Conservation (phyloP, 768 basidiomycete genomes). For the Suillus paluster region DNA sequence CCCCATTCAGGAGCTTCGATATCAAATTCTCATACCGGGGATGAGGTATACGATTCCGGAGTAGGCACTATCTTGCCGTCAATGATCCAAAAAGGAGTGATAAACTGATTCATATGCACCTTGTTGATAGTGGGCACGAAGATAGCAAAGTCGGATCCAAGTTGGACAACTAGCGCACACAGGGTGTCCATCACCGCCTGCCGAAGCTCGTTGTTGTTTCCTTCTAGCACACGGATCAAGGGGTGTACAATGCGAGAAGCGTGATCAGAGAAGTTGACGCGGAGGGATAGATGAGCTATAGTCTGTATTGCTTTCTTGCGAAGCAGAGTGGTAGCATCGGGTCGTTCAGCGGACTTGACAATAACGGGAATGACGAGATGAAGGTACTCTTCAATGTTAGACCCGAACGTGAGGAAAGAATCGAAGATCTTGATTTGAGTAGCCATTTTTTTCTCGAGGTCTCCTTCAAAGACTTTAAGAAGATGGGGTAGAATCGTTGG, state of each 20-base stretch:
- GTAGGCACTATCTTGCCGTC: constrained; percentile 57
- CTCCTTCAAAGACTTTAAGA: constrained; percentile 91
- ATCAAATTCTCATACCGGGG: constrained; percentile 88
- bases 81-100: constrained; percentile 3
- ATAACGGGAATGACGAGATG: constrained; percentile 97
- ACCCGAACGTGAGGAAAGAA: constrained; percentile 92
- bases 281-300: constrained; percentile 85
- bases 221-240: constrained; percentile 82
- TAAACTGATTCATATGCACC: constrained; percentile 43
- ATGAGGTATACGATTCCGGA: constrained; percentile 79
- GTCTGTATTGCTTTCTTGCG: constrained; percentile 91
- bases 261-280: constrained; percentile 98
- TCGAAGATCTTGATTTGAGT: constrained; percentile 93
- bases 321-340: constrained; percentile 71
- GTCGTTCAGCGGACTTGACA: constrained; percentile 85
- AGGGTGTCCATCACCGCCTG: constrained; percentile 91
- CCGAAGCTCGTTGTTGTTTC: constrained; percentile 76
- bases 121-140: constrained; percentile 98
- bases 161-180: constrained; percentile 89
- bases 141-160: constrained; percentile 96
- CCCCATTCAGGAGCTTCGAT: constrained; percentile 87
- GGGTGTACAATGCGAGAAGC: constrained; percentile 97
- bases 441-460: constrained; percentile 74
- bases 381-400: constrained; percentile 96
- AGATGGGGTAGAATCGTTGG: constrained; percentile 89